Base-by-base conservation (phyloP, 148 eudicot genomes). In the Arctostaphylos glauca region DNA sequence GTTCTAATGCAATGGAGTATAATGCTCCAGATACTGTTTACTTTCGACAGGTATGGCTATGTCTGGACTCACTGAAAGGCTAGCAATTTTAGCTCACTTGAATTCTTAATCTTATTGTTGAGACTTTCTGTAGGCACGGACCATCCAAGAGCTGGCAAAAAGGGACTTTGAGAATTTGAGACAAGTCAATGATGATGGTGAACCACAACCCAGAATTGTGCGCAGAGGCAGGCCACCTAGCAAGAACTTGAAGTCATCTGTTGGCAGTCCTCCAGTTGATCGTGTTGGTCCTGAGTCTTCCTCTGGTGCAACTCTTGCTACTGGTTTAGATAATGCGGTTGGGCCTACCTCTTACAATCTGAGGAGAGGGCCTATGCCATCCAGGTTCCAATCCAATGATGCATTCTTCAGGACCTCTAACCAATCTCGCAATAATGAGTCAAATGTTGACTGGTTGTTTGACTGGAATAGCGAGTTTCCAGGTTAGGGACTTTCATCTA, bases 201-300 rank as follows among this genome's bases (percentile, higher is more conserved):
- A 95, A 83, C 90, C 91, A 43, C 93, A 92, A 80, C 91, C 93
- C 0, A 94, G 85, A 88, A 86, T 93, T 56, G 93, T 91, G 48
- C 87, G 92, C 81, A 89, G 98, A 87, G 98, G 98, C 80, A 89
- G 98, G 81, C 97, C 98, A 21, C 97, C 98, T 4, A 85, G 90
- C 68, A 93, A 93, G 86, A 86, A 86, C 76, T 75, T 85, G 85
- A 90, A 90, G 77, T 92, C 91, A 86, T 72, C 89, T 62, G 71
- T 86, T 58, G 89, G 89, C 72, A 91, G 84, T 60, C 83, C 95
- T 74, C 82, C 95, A 6, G 56, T 75, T 46, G 94, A 95, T 48
- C 92, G 87, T 84, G 86, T 71, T 81, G 90, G 68, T 79, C 84
- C 86, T 50, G 93, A 91, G 64, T 81, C 82, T 21, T 83, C 95